phyloP scores from a whole-genome alignment of 2,329 filamentous ascomycete species.

The Fusarium redolens region DNA sequence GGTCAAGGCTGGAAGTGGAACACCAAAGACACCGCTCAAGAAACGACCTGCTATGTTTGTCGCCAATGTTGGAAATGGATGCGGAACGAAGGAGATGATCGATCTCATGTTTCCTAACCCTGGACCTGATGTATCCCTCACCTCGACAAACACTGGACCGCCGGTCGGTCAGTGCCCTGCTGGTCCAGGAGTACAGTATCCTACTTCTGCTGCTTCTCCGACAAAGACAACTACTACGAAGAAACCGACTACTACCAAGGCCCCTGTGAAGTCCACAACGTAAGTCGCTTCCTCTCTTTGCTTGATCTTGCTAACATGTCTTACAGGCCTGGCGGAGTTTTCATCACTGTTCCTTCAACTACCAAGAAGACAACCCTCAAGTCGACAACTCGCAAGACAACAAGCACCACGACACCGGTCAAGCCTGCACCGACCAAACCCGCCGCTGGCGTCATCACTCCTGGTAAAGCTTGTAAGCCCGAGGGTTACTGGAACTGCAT shows the following conservation, averaged over 20 bases:
- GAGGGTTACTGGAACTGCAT: slow-evolving; percentile 37
- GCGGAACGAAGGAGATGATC: slow-evolving; percentile 55
- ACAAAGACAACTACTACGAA: slow-evolving; percentile 9
- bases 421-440: slow-evolving; percentile 19
- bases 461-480: slow-evolving; percentile 43
- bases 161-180: slow-evolving; percentile 33
- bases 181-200: slow-evolving; percentile 35
- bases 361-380: slow-evolving; percentile 31
- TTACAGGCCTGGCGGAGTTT: slow-evolving; percentile 20
- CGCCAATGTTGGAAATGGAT: slow-evolving; percentile 69
- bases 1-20: slow-evolving; percentile 58
- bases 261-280: slow-evolving; percentile 20
- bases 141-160: slow-evolving; percentile 45
- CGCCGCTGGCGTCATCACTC: slow-evolving; percentile 18
- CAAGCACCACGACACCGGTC: neutral
- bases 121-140: slow-evolving; percentile 51
- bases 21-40: slow-evolving; percentile 54
- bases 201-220: slow-evolving; percentile 20
- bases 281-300: neutral
- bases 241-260: slow-evolving; percentile 5
- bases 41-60: slow-evolving; percentile 75
- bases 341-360: slow-evolving; percentile 14
- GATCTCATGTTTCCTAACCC: slow-evolving; percentile 74
- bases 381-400: slow-evolving; percentile 25
- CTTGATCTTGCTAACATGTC: neutral